Percentiles rank a stretch among this genome's conserved stretches.
Conservation (phyloP, 2,329 filamentous ascomycete species). For the Colletotrichum cuscutae region DNA sequence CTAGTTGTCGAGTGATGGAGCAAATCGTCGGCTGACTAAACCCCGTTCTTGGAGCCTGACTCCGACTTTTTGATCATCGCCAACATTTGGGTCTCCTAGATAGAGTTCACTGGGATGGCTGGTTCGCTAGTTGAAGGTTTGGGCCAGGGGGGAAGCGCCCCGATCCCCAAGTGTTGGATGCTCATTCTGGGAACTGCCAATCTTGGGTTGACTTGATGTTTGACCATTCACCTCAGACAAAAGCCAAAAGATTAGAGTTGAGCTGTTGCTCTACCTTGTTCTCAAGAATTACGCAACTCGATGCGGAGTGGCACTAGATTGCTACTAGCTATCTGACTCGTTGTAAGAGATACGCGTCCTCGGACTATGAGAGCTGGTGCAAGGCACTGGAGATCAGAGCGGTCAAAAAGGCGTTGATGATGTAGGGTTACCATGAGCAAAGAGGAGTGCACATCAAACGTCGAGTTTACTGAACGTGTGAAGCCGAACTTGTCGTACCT, state of each 20-base stretch:
- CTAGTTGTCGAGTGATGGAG: constrained; percentile 4
- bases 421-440: not conserved
- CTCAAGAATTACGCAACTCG: not conserved
- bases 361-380: not conserved
- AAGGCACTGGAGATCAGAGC: not conserved
- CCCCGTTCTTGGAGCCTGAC: not conserved
- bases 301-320: not conserved
- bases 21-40: constrained; percentile 23
- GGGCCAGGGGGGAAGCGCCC: not conserved
- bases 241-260: constrained; percentile 3
- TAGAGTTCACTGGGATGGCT: constrained; percentile 14
- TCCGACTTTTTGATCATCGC: not conserved
- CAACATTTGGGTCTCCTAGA: not conserved
- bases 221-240: constrained; percentile 12
- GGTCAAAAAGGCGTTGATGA: no score
- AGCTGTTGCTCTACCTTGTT: not conserved
- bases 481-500: no score
- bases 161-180: not conserved
- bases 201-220: not conserved
- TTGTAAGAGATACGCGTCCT: not conserved
- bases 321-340: not conserved
- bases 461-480: no score
- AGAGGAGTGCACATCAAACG: no score
- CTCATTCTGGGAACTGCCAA: not conserved
- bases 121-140: not conserved